Evolutionary conservation across 768 basidiomycete species (phyloP).

Genomic region (Coprinopsis cinerea): DNA sequence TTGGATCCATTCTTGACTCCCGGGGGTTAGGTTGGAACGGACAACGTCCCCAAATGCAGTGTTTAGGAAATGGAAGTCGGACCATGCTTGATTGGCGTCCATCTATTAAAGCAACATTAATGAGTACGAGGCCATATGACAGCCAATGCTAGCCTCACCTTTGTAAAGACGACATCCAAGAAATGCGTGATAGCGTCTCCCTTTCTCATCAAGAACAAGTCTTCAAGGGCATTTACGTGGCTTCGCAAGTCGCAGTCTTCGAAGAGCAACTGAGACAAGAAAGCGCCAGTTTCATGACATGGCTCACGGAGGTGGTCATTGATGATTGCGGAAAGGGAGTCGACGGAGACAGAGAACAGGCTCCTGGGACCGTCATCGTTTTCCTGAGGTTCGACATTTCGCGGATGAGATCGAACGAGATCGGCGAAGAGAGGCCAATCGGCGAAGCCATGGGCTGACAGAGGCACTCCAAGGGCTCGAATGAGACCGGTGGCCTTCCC

Average conservation of each 20-base stretch:
- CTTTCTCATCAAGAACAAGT: conserved; percentile 66
- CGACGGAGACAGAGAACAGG: conserved; percentile 49
- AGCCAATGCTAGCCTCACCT: conserved; percentile 37
- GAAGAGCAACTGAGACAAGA: conserved; percentile 51
- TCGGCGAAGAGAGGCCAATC: conserved; percentile 39
- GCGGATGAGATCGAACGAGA: conserved; percentile 28
- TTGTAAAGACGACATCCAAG: conserved; percentile 64
- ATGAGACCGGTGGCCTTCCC: conserved; percentile 78
- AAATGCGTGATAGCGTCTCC: conserved; percentile 78
- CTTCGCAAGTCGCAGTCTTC: conserved; percentile 61
- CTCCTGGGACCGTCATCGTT: neutral
- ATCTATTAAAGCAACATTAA: conserved; percentile 40
- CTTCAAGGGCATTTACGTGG: conserved; percentile 61
- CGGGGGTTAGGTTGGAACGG: conserved; percentile 35
- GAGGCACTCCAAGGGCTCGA: conserved; percentile 46
- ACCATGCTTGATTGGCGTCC: conserved; percentile 68
- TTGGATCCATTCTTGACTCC: conserved; percentile 54
- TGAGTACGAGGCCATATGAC: neutral
- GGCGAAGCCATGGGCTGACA: conserved; percentile 20
- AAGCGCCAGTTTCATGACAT: conserved; percentile 45
- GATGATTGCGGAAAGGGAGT: conserved; percentile 56
- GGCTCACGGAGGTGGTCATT: conserved; percentile 56
- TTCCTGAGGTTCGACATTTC: neutral
- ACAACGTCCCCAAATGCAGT: conserved; percentile 67
- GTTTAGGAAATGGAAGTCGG: conserved; percentile 81